phyloP scores from a whole-genome alignment of 371 early-diverging fungal genomes.

The Actinomortierella wolfii region DNA sequence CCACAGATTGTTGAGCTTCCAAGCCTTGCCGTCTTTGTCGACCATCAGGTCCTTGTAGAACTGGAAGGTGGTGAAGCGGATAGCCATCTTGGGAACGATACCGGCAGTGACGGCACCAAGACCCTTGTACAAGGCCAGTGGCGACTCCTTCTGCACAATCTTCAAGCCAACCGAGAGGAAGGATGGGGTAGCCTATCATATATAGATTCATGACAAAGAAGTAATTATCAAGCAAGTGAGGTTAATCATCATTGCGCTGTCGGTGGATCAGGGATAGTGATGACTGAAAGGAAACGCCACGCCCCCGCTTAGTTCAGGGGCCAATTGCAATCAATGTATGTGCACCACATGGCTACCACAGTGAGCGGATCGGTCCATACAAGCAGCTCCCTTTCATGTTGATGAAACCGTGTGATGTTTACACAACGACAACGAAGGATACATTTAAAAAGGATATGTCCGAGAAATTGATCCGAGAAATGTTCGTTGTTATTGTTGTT shows the following conservation, averaged over 20 bases:
- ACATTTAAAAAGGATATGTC: no score
- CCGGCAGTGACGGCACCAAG: conserved; percentile 97
- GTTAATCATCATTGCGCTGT: conserved; percentile 1
- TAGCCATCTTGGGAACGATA: conserved; percentile 99
- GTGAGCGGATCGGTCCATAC: no score
- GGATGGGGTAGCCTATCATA: conserved; percentile 54
- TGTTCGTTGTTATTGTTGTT: no score
- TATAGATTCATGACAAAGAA: neutral
- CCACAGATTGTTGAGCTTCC: conserved; percentile 78
- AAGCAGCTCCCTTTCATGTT: no score
- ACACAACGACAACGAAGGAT: no score
- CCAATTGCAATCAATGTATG: no score
- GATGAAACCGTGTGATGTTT: no score
- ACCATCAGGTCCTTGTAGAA: conserved; percentile 87
- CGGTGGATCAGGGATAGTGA: conserved; percentile 1
- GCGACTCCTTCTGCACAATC: conserved; percentile 89
- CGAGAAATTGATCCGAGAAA: no score
- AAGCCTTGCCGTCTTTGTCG: conserved; percentile 69
- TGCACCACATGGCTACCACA: no score
- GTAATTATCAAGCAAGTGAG: neutral
- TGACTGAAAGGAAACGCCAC: no score
- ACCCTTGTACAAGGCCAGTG: conserved; percentile 95
- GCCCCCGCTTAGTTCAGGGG: no score
- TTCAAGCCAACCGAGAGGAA: conserved; percentile 85
- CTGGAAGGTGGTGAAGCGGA: conserved; percentile 96